Evolutionary conservation across 352 stramenopile genomes (phyloP), one percentile per base, ranked within the genome.

Genomic region (Phytophthora litchii): DNA sequence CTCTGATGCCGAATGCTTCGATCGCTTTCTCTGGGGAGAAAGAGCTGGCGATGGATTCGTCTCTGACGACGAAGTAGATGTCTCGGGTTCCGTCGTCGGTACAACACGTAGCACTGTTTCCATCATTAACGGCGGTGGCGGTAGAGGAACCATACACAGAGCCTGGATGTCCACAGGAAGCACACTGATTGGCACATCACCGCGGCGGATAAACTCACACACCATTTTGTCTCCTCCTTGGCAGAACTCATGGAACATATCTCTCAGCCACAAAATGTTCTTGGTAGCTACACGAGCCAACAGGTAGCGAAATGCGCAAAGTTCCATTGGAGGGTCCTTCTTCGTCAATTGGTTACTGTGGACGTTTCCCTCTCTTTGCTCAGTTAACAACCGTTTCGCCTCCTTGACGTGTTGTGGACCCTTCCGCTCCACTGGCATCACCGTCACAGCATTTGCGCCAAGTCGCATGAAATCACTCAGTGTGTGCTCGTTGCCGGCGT

Each of bases 211-310:
- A 36, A 78, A 78, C 43, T 64, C 60, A 3, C 29, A 12, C 11
- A 80, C 14, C 16, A 62, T 23, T 1, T 45, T n/a, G 11, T 77
- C 56, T 0, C 59, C 43, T 5, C 72, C 68, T 3, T 32, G 48
- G 29, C 57, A 67, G 23, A 78, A 80, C 19, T 80, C 67, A 9
- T 49, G 4, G 45, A 62, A 76, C 29, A 80, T 64, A 12, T 67
- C 45, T 10, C 58, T 31, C 19, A 80, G 41, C 67, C 58, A 72
- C 43, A 69, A 19, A 25, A 80, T 62, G 64, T 80, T 76, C 40
- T 65, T 74, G n/a, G 67, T 77, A 16, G 43, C 55, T n/a, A 80
- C 67, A 12, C 67, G 67, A 3, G 54, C 46, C 21, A 49, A 45
- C 10, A 80, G 13, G 25, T 59, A 72, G 34, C 20, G n/a, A 27